These are phyloP conservation scores for Debaryomyces fabryi DNA, from an alignment of 1,139 yeast species.

Conservation along the genomic window DNA sequence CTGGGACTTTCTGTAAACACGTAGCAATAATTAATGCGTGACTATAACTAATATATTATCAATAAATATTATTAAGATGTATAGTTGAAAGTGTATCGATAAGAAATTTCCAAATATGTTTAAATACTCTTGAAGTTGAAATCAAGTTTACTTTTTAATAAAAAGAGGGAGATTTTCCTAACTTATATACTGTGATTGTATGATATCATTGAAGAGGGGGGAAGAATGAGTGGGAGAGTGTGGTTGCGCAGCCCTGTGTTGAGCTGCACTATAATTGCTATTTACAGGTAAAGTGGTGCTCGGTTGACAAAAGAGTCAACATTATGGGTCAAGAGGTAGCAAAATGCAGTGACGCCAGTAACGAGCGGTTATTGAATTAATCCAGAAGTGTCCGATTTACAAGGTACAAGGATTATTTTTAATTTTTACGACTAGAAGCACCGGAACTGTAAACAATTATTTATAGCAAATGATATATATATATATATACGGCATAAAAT, in stretches of 20 bases:
- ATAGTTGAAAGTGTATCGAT: neutral
- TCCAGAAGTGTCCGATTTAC: neutral
- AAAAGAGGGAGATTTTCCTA: neutral
- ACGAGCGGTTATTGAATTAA: neutral
- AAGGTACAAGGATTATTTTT: no score
- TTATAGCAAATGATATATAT: neutral
- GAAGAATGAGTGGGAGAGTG: neutral
- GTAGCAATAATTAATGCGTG: neutral
- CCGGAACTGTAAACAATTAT: neutral
- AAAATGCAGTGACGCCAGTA: neutral
- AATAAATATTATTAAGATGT: neutral
- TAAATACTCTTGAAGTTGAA: neutral
- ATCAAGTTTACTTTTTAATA: neutral
- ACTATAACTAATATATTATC: neutral
- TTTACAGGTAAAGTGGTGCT: neutral
- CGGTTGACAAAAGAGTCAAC: neutral
- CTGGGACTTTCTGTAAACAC: neutral
- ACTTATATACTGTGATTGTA: constrained; percentile 1
- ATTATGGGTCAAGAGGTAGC: neutral
- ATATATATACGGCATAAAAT: neutral
- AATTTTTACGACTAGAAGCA: neutral
- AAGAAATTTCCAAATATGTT: neutral
- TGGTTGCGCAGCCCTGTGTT: constrained; percentile 5
- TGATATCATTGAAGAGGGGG: constrained; percentile 7
- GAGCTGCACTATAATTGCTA: constrained; percentile 8